These are phyloP conservation scores for Sugiyamaella japonica DNA, from an alignment of 1,139 yeast genomes.

Conservation along the genomic window DNA sequence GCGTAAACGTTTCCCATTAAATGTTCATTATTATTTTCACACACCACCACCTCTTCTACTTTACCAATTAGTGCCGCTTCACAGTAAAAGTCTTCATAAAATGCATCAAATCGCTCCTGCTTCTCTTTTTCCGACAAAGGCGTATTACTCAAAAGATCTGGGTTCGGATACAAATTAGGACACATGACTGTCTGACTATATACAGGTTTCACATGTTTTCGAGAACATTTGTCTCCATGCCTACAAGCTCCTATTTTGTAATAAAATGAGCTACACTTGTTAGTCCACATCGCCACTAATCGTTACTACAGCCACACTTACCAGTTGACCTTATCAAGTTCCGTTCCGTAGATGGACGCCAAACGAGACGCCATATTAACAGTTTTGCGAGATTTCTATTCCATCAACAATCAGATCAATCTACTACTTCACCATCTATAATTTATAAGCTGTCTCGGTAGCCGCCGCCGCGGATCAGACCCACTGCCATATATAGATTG, in stretches of 20 bases:
- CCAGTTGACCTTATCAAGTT: constrained; percentile 47
- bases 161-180: constrained; percentile 70
- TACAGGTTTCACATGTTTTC: constrained; percentile 72
- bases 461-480: not conserved
- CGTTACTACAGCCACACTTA: constrained; percentile 29
- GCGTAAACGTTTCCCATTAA: constrained; percentile 84
- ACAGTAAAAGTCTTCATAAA: constrained; percentile 71
- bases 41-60: constrained; percentile 65
- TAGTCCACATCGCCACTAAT: no score
- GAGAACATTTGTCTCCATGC: constrained; percentile 86
- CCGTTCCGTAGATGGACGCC: constrained; percentile 41
- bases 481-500: not conserved
- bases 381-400: not conserved
- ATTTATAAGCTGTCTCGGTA: constrained; percentile 11
- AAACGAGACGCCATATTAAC: constrained; percentile 10
- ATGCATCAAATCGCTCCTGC: constrained; percentile 58
- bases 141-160: constrained; percentile 41
- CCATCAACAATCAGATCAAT: not conserved
- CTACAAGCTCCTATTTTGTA: constrained; percentile 89
- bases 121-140: constrained; percentile 42
- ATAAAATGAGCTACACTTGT: constrained; percentile 54
- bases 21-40: constrained; percentile 74
- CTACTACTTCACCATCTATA: not conserved
- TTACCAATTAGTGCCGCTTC: constrained; percentile 64
- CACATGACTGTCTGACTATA: constrained; percentile 65